Percentiles rank a stretch among this genome's conserved stretches.
Conservation (phyloP, 2,329 filamentous ascomycete genomes). For the Aspergillus tanneri region DNA sequence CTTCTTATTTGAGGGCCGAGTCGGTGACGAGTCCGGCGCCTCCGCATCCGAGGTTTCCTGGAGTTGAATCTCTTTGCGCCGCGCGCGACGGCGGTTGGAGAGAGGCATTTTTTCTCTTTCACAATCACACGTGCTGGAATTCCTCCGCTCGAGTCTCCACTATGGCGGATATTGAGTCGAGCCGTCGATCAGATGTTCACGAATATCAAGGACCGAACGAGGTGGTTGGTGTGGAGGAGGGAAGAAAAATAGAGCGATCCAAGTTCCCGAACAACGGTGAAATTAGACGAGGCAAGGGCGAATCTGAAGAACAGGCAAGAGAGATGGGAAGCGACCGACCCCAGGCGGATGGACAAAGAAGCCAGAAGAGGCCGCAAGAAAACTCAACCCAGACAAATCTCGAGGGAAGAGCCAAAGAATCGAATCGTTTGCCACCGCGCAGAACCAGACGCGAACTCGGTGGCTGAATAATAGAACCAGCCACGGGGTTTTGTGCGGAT, state of each 20-base stretch:
- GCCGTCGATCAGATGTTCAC: not conserved
- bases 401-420: constrained; percentile 33
- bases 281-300: too few species aligned
- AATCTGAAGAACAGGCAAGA: not conserved
- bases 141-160: not conserved
- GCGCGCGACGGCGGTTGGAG: constrained; percentile 46
- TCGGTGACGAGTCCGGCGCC: constrained; percentile 49
- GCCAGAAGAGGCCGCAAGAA: constrained; percentile 14
- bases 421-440: constrained; percentile 34
- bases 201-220: too few species aligned
- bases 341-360: constrained; percentile 3
- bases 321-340: not conserved
- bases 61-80: constrained; percentile 47
- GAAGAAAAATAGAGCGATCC: too few species aligned
- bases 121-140: not conserved
- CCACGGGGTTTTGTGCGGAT: constrained; percentile 12
- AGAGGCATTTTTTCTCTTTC: constrained; percentile 45
- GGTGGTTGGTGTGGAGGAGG: too few species aligned
- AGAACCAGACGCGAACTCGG: constrained; percentile 22
- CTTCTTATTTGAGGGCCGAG: constrained; percentile 48
- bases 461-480: constrained; percentile 20
- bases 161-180: not conserved
- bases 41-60: constrained; percentile 48
- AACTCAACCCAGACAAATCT: constrained; percentile 18
- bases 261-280: too few species aligned